Evolutionary conservation across 495 filamentous ascomycete species (phyloP).

Genomic region (Xylaria telfairii): DNA sequence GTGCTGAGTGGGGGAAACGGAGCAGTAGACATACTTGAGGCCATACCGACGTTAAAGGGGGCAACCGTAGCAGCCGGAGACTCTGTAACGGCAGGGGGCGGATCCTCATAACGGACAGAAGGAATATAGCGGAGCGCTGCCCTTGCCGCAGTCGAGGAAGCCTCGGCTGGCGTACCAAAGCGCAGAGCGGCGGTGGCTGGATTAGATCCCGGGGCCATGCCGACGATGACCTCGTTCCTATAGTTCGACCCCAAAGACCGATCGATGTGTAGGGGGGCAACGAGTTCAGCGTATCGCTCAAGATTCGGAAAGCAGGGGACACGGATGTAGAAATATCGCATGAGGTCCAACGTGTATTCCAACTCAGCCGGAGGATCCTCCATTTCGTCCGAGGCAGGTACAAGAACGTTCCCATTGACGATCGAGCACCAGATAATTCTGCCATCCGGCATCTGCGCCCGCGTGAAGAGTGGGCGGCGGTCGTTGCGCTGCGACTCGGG

Average conservation of each 20-base stretch:
- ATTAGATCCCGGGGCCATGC: not conserved
- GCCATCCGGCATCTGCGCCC: not conserved
- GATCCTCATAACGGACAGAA: no score
- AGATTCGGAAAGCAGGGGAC: not conserved
- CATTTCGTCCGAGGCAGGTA: not conserved
- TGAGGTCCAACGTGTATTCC: not conserved
- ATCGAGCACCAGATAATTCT: not conserved
- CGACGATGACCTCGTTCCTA: not conserved
- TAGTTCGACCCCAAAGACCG: not conserved
- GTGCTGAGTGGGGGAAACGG: not conserved
- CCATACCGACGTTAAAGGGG: not conserved
- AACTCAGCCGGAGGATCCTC: not conserved
- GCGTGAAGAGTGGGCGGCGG: not conserved
- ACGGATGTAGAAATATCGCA: not conserved
- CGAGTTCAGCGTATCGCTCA: not conserved
- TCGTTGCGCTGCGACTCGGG: not conserved
- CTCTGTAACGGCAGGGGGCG: not conserved
- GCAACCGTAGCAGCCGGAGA: not conserved
- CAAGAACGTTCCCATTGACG: not conserved
- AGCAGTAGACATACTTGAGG: not conserved
- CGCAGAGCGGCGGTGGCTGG: not conserved
- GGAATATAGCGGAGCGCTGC: not conserved
- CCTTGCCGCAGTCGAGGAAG: not conserved
- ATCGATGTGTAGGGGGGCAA: conserved; percentile 9
- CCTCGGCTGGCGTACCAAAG: not conserved